Evolutionary conservation across 2,329 filamentous ascomycete species (phyloP).

Genomic region (Claviceps pusilla): DNA sequence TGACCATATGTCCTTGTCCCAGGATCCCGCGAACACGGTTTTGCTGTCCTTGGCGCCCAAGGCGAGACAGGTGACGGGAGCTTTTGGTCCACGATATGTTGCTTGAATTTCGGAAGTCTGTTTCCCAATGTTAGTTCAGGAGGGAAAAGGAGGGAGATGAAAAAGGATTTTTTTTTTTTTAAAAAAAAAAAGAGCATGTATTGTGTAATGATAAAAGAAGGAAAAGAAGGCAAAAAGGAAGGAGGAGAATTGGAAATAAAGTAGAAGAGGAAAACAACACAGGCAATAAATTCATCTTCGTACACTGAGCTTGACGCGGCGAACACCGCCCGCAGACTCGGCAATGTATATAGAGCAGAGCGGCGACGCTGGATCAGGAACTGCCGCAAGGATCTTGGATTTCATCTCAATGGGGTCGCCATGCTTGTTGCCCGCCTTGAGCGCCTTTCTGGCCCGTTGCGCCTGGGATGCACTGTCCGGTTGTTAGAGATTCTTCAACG

Average conservation of each 20-base stretch:
- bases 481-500: neutral
- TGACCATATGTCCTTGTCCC: conserved; percentile 86
- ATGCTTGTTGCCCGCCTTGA: conserved; percentile 60
- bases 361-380: conserved; percentile 48
- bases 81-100: conserved; percentile 57
- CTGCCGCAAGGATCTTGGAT: conserved; percentile 71
- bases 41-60: conserved; percentile 40
- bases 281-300: neutral
- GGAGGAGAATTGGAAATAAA: neutral
- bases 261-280: neutral
- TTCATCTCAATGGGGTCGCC: conserved; percentile 67
- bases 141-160: neutral
- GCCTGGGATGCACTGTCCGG: conserved; percentile 31
- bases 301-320: conserved; percentile 34
- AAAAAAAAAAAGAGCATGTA: neutral
- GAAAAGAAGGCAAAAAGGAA: neutral
- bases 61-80: conserved; percentile 66
- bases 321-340: conserved; percentile 71
- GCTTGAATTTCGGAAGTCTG: conserved; percentile 18
- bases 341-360: conserved; percentile 56
- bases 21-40: conserved; percentile 72
- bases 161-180: neutral
- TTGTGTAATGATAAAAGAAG: neutral
- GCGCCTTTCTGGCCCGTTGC: conserved; percentile 44
- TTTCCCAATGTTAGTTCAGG: neutral